A percentile compares a stretch with the other conserved stretches of the same genome.
Conservation (phyloP, 768 basidiomycete genomes). For the Suillus clintonianus region DNA sequence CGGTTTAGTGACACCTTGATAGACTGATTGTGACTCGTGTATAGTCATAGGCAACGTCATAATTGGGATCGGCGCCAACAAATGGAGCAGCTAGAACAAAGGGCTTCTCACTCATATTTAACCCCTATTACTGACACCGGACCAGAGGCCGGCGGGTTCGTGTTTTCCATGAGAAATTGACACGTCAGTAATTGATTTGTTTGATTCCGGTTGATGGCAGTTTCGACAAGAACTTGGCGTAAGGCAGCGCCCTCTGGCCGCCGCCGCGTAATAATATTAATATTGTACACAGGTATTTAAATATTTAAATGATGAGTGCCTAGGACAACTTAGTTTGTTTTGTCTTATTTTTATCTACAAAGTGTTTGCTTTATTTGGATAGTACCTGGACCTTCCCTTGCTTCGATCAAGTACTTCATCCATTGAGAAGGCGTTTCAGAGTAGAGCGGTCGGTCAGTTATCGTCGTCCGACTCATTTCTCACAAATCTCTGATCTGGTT, state of each 20-base stretch:
- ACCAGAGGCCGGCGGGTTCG: background rate
- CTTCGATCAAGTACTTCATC: background rate
- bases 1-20: too few species aligned
- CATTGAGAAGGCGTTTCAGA: background rate
- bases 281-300: too few species aligned
- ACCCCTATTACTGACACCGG: background rate
- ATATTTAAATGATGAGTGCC: too few species aligned
- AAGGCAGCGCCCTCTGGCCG: background rate
- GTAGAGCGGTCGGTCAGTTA: background rate
- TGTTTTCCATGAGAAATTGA: slow-evolving; percentile 3
- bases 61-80: background rate
- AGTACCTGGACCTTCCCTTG: background rate
- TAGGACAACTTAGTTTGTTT: background rate
- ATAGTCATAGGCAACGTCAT: background rate
- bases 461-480: background rate
- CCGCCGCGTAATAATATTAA: too few species aligned
- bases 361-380: background rate
- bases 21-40: background rate
- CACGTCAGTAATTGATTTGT: slow-evolving; percentile 2
- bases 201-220: background rate
- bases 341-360: background rate
- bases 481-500: background rate
- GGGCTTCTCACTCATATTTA: too few species aligned
- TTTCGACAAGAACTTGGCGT: background rate
- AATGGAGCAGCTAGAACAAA: too few species aligned